Conservation (phyloP, 352 stramenopile species). For the Phytophthora pluvialis region DNA sequence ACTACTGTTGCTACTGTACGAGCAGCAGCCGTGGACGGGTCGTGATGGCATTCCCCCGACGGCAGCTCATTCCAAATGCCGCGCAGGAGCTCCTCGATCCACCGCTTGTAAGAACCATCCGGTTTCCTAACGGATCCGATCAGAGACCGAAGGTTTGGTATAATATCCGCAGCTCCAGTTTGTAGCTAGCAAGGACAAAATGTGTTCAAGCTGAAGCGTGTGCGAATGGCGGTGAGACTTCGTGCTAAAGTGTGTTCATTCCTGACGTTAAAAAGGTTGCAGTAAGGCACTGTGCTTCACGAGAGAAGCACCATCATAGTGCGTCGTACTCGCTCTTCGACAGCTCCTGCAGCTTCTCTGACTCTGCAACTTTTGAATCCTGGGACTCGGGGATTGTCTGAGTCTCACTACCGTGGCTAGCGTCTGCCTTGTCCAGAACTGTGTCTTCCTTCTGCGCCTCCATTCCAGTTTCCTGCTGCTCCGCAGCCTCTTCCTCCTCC, state of each 20-base stretch:
- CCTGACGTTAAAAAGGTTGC: slow-evolving; percentile 2
- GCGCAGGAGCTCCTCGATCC: too few species aligned
- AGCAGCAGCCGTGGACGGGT: too few species aligned
- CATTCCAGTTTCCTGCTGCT: background rate
- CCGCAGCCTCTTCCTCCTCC: slow-evolving; percentile 15
- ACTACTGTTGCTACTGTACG: too few species aligned
- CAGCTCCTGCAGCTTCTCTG: slow-evolving; percentile 4
- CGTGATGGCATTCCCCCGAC: too few species aligned
- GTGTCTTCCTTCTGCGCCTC: slow-evolving; percentile 8
- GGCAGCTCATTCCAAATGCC: too few species aligned
- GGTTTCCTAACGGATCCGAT: too few species aligned
- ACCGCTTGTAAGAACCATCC: too few species aligned
- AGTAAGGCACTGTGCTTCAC: background rate
- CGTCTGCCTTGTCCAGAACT: slow-evolving; percentile 3
- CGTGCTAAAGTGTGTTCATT: background rate
- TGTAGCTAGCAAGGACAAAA: too few species aligned
- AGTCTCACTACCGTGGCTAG: background rate
- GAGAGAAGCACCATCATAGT: slow-evolving; percentile 11
- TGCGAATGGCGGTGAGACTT: background rate
- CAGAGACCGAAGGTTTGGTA: too few species aligned
- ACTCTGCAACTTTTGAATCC: background rate
- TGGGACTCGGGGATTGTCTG: slow-evolving; percentile 1
- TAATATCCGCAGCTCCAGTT: too few species aligned
- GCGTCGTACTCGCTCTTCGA: slow-evolving; percentile 17
- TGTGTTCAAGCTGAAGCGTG: background rate